phyloP scores from a whole-genome alignment of 257 asterid genomes.

The Orobanche coerulescens region DNA sequence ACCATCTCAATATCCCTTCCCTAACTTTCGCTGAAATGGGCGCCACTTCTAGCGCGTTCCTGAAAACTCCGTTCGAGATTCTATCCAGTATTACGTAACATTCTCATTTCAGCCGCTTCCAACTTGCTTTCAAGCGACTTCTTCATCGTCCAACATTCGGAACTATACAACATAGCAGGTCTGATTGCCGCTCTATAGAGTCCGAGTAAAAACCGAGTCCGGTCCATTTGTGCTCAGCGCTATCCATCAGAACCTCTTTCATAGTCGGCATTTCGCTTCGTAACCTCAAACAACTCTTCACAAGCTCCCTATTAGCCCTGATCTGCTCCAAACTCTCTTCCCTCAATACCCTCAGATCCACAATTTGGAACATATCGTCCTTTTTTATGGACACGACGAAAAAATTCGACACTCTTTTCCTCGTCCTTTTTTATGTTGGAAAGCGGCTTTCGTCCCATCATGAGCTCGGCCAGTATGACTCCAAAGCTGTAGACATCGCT shows the following conservation, averaged over 20 bases:
- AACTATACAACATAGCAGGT: too few species aligned
- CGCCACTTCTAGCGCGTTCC: too few species aligned
- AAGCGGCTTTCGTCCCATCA: slow-evolving; percentile 42
- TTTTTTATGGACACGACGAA: slow-evolving; percentile 25
- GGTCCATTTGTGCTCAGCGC: too few species aligned
- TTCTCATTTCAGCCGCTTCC: too few species aligned
- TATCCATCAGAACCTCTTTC: slow-evolving; percentile 70
- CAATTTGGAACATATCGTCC: slow-evolving; percentile 24
- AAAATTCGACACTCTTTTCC: slow-evolving; percentile 24
- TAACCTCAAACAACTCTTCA: slow-evolving; percentile 29
- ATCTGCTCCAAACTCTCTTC: slow-evolving; percentile 35
- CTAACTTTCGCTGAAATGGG: too few species aligned
- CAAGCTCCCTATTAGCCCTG: slow-evolving; percentile 19
- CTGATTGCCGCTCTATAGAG: too few species aligned
- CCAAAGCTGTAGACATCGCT: slow-evolving; percentile 65
- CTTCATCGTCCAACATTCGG: too few species aligned
- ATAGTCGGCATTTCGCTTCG: slow-evolving; percentile 36
- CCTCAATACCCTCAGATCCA: slow-evolving; percentile 29
- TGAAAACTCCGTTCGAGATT: too few species aligned
- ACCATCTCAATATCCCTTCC: too few species aligned
- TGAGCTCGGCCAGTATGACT: slow-evolving; percentile 48
- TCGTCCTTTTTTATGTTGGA: background rate
- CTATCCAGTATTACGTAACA: too few species aligned
- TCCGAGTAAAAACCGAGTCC: too few species aligned
- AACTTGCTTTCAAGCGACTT: too few species aligned